Base-by-base conservation (phyloP, 1,284 basidiomycete species). In the Grifola frondosa region DNA sequence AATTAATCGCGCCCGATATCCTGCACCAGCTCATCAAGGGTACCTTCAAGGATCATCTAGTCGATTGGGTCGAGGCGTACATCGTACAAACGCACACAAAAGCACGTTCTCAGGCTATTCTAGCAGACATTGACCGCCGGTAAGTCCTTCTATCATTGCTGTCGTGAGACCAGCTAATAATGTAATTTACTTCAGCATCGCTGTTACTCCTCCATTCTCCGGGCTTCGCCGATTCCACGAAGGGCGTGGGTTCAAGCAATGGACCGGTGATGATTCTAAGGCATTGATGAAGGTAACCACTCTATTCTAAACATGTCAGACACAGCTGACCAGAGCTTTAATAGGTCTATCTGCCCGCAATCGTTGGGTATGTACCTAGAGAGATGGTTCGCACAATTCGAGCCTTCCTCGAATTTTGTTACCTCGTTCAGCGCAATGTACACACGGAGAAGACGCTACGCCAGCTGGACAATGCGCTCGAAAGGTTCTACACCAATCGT, bases 221-320 rank as follows among this genome's bases (percentile, higher is more conserved):
- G 52, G 49, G 1, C 38, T 59, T 1, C 46, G 52, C 0, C 48
- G 42, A 1, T 59, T 59, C 33, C 45, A 28, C 1, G 20, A 59
- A 30, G 53, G 57, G 1, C 42, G 52, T 19, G 33, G 32, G 13
- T 59, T 59, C 42, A 57, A 58, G 26, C 53, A 58, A 30, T 58
- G 56, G 56, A 58, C 53, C 2, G 56, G 56, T 0, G 46, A 58
- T 34, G 52, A 58, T 17, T 53, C 50, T 0, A 53, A 53, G 19
- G 56, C 40, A 1, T 30, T 58, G 5, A 58, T 58, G 56, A 58
- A 57, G 50, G 53, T 52, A 32, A 16, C 28, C 2, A 8, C 11
- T 25, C 8, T n/a, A n/a, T n/a, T 8, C 10, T 15, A 22, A 12
- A n/a, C 12, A 8, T 35, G 6, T 17, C n/a, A 13, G 22, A 7